Percentiles rank a stretch among this genome's conserved stretches.
Evolutionary conservation across 192 early-diverging fungal species (phyloP).

Genomic region (Umbelopsis sp.): DNA sequence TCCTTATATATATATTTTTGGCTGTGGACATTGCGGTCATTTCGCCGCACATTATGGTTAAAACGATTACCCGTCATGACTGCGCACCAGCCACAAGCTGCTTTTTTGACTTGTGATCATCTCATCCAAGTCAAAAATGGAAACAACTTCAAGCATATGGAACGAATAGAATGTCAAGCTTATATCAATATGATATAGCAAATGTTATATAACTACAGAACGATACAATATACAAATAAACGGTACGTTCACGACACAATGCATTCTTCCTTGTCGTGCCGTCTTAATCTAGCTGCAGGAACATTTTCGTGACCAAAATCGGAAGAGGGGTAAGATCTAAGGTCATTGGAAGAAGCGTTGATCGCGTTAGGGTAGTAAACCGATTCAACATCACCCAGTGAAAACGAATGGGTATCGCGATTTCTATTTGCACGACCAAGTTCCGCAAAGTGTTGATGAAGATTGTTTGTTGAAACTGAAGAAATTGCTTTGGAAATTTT

Average conservation of each 20-base stretch:
- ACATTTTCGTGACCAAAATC: neutral
- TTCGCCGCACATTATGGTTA: too few relatives aligned
- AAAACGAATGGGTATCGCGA: neutral
- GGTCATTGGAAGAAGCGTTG: neutral
- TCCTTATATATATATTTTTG: too few relatives aligned
- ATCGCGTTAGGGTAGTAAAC: too few relatives aligned
- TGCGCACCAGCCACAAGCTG: too few relatives aligned
- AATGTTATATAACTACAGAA: neutral
- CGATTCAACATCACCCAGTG: too few relatives aligned
- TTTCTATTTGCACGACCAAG: conserved; percentile 1
- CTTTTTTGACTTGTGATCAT: too few relatives aligned
- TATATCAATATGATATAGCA: too few relatives aligned
- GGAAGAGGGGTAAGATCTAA: neutral
- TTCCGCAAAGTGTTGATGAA: neutral
- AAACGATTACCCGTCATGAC: too few relatives aligned
- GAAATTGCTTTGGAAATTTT: conserved; percentile 24
- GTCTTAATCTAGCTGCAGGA: neutral
- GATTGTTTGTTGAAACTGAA: conserved; percentile 10
- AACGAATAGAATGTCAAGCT: too few relatives aligned
- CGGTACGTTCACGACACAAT: conserved; percentile 18
- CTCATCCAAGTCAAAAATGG: too few relatives aligned
- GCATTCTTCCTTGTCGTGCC: conserved; percentile 18
- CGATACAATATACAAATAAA: neutral
- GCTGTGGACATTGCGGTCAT: too few relatives aligned
- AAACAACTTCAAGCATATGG: too few relatives aligned